phyloP scores from a whole-genome alignment of 768 basidiomycete genomes.

The Neoboletus magnificus region DNA sequence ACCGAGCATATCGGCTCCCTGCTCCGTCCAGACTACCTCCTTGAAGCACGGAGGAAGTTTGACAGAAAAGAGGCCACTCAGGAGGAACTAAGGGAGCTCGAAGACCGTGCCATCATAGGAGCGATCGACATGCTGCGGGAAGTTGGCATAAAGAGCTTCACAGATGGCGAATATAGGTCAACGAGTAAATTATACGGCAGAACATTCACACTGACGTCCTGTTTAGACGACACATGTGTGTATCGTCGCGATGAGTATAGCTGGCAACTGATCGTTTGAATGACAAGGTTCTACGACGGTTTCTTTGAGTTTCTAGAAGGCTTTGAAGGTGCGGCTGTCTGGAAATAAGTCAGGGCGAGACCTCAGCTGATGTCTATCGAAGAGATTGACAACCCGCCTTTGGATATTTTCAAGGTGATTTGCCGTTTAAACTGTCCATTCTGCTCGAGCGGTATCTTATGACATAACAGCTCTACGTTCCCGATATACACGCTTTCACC shows the following conservation, averaged over 20 bases:
- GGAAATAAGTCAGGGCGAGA: background rate
- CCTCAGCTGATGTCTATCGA: background rate
- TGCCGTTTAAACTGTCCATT: too few relatives aligned
- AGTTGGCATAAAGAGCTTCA: constrained; percentile 40
- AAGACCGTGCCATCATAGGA: constrained; percentile 37
- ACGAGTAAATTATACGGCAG: constrained; percentile 19
- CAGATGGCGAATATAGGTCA: constrained; percentile 40
- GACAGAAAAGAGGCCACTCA: constrained; percentile 33
- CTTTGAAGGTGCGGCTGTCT: constrained; percentile 20
- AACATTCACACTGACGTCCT: background rate
- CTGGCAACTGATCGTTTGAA: background rate
- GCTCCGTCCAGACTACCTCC: constrained; percentile 39
- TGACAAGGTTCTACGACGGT: constrained; percentile 26
- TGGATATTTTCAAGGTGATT: constrained; percentile 26
- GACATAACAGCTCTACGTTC: constrained; percentile 22
- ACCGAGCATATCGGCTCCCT: constrained; percentile 46
- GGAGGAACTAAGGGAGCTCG: constrained; percentile 36
- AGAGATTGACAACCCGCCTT: constrained; percentile 23
- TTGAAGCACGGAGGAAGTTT: constrained; percentile 35
- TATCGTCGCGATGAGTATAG: background rate
- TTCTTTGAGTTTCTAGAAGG: constrained; percentile 28
- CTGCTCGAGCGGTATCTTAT: background rate
- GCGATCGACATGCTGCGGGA: constrained; percentile 39
- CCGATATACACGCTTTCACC: constrained; percentile 22
- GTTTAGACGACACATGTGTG: constrained; percentile 26